These are phyloP conservation scores for Penicillium sp. DNA, from an alignment of 2,329 filamentous ascomycete species.

Conservation along the genomic window DNA sequence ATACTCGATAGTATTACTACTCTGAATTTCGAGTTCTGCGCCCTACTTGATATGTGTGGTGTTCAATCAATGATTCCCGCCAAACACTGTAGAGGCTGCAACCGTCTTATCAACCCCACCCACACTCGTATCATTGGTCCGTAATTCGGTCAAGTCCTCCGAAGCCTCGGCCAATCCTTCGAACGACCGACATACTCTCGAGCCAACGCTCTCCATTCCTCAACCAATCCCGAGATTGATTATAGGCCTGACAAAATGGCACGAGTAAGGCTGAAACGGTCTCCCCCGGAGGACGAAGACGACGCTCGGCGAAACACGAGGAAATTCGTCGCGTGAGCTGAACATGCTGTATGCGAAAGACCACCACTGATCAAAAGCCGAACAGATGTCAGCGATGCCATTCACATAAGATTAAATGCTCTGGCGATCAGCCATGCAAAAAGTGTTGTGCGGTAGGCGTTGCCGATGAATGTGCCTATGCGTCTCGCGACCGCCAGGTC, in stretches of 20 bases:
- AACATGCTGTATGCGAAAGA: not conserved
- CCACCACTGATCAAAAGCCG: not conserved
- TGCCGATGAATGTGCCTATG: slow-evolving; percentile 41
- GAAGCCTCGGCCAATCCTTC: slow-evolving; percentile 9
- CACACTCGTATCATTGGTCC: not conserved
- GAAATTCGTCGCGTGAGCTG: slow-evolving; percentile 33
- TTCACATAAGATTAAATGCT: slow-evolving; percentile 50
- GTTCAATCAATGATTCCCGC: no score
- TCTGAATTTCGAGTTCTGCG: no score
- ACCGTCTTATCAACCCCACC: not conserved
- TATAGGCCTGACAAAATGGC: slow-evolving; percentile 13
- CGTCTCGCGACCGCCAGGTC: slow-evolving; percentile 44
- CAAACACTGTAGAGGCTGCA: not conserved
- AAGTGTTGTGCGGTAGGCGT: slow-evolving; percentile 42
- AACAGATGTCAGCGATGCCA: slow-evolving; percentile 46
- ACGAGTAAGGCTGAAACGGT: slow-evolving; percentile 15
- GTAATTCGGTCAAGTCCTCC: slow-evolving; percentile 5
- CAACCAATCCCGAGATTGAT: slow-evolving; percentile 9
- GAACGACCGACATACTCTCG: slow-evolving; percentile 5
- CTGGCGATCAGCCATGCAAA: slow-evolving; percentile 44
- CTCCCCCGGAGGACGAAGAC: slow-evolving; percentile 13
- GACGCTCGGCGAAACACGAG: slow-evolving; percentile 20
- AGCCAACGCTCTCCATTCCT: not conserved
- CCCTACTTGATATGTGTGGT: no score
- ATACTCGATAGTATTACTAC: no score